Conservation (phyloP, 495 filamentous ascomycete species). For the Opeltia flavorubescens region DNA sequence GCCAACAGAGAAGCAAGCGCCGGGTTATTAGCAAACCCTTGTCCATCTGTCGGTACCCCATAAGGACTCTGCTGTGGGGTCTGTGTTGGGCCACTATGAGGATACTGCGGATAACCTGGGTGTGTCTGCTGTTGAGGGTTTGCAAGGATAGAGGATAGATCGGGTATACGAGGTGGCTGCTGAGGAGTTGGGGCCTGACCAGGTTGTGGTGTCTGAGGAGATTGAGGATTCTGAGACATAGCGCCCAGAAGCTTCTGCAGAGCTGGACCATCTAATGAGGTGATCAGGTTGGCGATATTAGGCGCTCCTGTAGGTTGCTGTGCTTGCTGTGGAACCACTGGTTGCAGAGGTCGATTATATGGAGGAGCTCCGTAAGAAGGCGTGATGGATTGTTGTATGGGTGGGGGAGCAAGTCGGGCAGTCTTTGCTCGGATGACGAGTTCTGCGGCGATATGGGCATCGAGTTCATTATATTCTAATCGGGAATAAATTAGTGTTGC, state of each 20-base stretch:
- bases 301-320: constrained; percentile 19
- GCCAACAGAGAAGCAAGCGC: constrained; percentile 33
- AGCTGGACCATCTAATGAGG: constrained; percentile 53
- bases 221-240: constrained; percentile 27
- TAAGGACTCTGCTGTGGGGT: constrained; percentile 20
- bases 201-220: constrained; percentile 7
- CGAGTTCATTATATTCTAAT: constrained; percentile 65
- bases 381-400: constrained; percentile 29
- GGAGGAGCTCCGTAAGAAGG: constrained; percentile 31
- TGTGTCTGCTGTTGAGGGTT: constrained; percentile 25
- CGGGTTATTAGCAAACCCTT: constrained; percentile 19
- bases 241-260: constrained; percentile 60
- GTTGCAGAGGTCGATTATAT: constrained; percentile 12
- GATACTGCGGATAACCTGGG: constrained; percentile 20
- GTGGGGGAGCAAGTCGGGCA: constrained; percentile 29
- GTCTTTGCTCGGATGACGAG: constrained; percentile 66
- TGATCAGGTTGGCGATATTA: constrained; percentile 42
- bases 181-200: constrained; percentile 11
- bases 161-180: constrained; percentile 30
- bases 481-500: constrained; percentile 7
- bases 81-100: constrained; percentile 22
- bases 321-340: constrained; percentile 18
- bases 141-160: constrained; percentile 46
- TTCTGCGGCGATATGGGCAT: constrained; percentile 60
- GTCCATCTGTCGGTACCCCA: constrained; percentile 21